phyloP scores from a whole-genome alignment of 2,329 filamentous ascomycete genomes.

The Macroventuria anomochaeta region DNA sequence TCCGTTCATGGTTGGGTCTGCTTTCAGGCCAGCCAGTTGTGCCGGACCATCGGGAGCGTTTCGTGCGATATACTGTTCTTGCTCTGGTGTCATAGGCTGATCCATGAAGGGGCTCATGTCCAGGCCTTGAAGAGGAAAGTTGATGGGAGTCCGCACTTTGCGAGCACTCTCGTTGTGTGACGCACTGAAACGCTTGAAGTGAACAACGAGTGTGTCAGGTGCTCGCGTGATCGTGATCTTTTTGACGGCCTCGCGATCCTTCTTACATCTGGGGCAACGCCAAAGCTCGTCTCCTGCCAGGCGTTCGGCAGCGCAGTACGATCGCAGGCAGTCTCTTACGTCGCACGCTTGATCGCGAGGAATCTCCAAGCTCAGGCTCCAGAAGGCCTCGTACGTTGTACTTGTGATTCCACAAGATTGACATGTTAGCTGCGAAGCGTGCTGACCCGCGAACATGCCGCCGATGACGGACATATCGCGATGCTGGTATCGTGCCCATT shows the following conservation, averaged over 20 bases:
- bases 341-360: slow-evolving; percentile 65
- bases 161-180: slow-evolving; percentile 62
- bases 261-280: slow-evolving; percentile 78
- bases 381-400: slow-evolving; percentile 73
- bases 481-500: slow-evolving; percentile 75
- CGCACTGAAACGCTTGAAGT: slow-evolving; percentile 73
- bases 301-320: slow-evolving; percentile 71
- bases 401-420: slow-evolving; percentile 67
- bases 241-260: slow-evolving; percentile 70
- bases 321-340: slow-evolving; percentile 72
- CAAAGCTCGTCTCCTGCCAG: slow-evolving; percentile 71
- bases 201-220: slow-evolving; percentile 78
- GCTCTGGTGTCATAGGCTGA: slow-evolving; percentile 50
- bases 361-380: slow-evolving; percentile 74
- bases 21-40: slow-evolving; percentile 44
- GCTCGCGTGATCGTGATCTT: slow-evolving; percentile 77
- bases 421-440: slow-evolving; percentile 67
- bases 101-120: slow-evolving; percentile 68
- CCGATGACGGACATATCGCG: slow-evolving; percentile 78
- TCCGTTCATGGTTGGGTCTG: slow-evolving; percentile 53
- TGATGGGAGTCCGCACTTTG: slow-evolving; percentile 75
- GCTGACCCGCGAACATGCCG: slow-evolving; percentile 77
- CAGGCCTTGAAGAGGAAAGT: slow-evolving; percentile 77
- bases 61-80: slow-evolving; percentile 47
- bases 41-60: slow-evolving; percentile 34